phyloP scores from a whole-genome alignment of 331 rosid species.

The Malus hybrid region DNA sequence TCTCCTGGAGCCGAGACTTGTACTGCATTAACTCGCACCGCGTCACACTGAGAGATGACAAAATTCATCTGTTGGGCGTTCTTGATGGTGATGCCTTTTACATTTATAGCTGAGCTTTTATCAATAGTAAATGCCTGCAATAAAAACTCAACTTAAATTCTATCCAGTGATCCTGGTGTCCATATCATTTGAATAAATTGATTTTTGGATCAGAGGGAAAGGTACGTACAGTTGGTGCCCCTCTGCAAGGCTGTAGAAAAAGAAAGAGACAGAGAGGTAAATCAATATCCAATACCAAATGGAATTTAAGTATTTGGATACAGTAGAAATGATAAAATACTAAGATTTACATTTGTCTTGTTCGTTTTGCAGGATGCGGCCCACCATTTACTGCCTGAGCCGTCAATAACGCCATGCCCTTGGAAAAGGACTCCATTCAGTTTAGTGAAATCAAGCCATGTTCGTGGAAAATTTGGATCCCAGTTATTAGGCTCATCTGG shows the following conservation, averaged over 20 bases:
- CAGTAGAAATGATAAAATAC: slow-evolving; percentile 4
- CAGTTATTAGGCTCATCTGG: slow-evolving; percentile 74
- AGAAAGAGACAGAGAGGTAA: not conserved
- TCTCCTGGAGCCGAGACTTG: slow-evolving; percentile 79
- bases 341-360: slow-evolving; percentile 60
- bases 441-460: slow-evolving; percentile 76
- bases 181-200: slow-evolving; percentile 6
- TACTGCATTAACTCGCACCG: slow-evolving; percentile 59
- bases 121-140: slow-evolving; percentile 91
- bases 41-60: slow-evolving; percentile 49
- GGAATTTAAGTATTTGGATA: slow-evolving; percentile 7
- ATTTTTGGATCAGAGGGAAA: slow-evolving; percentile 11
- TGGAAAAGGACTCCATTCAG: slow-evolving; percentile 58
- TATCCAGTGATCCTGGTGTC: not conserved
- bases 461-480: slow-evolving; percentile 57
- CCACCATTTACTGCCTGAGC: slow-evolving; percentile 99
- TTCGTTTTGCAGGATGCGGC: slow-evolving; percentile 93
- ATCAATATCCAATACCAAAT: not conserved
- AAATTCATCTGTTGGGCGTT: slow-evolving; percentile 95
- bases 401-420: slow-evolving; percentile 82
- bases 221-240: slow-evolving; percentile 85
- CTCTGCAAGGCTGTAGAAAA: slow-evolving; percentile 77
- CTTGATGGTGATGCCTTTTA: slow-evolving; percentile 74
- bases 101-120: slow-evolving; percentile 55
- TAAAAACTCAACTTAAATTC: slow-evolving; percentile 14